These are phyloP conservation scores for Quercus variabilis DNA, from an alignment of 306 rosid species.

Conservation along the genomic window DNA sequence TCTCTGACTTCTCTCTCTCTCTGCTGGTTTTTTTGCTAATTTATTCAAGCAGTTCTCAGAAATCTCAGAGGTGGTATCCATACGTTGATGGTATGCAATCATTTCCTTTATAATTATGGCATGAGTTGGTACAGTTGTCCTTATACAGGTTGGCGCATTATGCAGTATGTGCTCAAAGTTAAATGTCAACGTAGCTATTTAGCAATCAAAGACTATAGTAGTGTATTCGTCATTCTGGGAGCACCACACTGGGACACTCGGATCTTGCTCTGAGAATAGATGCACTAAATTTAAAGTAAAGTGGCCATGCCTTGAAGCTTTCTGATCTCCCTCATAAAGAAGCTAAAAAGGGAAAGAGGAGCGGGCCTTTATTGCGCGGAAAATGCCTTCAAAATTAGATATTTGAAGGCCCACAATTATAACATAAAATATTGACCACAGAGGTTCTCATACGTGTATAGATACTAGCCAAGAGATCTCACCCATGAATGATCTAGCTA, in stretches of 20 bases:
- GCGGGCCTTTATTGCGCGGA: neutral
- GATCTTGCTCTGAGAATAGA: neutral
- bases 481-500: neutral
- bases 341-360: too few relatives aligned
- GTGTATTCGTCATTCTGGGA: neutral
- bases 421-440: neutral
- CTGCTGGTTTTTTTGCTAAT: too few relatives aligned
- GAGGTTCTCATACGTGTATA: neutral
- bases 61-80: neutral
- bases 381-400: neutral
- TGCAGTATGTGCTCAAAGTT: neutral
- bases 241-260: neutral
- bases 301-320: neutral
- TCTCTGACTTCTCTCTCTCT: too few relatives aligned
- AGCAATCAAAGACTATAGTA: neutral
- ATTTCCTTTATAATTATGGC: constrained; percentile 19
- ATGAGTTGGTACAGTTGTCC: neutral
- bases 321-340: neutral
- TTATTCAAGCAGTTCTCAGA: too few relatives aligned
- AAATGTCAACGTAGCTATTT: neutral
- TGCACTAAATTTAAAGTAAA: neutral
- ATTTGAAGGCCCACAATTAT: too few relatives aligned
- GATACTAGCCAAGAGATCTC: neutral
- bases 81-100: neutral
- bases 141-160: neutral